A percentile compares a stretch with the other conserved stretches of the same genome.
Conservation (phyloP, 2,329 filamentous ascomycete genomes). For the Xylariaceae sp. region DNA sequence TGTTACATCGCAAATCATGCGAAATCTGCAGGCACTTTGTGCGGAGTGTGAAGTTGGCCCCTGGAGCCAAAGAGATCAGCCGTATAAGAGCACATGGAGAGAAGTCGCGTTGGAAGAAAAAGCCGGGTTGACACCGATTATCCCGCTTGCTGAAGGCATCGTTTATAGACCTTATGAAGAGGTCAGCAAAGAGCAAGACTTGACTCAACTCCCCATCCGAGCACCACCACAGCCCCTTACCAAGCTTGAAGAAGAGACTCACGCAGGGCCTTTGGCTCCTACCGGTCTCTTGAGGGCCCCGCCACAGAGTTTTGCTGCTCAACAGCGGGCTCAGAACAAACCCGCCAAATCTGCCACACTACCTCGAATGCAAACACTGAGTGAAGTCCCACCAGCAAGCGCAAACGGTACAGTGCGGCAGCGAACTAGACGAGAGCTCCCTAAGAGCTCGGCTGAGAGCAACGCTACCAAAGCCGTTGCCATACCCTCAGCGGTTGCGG, state of each 20-base stretch:
- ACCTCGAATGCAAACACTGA: slow-evolving; percentile 30
- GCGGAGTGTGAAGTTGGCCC: slow-evolving; percentile 56
- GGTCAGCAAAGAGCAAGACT: slow-evolving; percentile 51
- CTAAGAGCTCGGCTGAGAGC: slow-evolving; percentile 24
- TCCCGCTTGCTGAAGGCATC: slow-evolving; percentile 57
- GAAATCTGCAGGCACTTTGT: slow-evolving; percentile 55
- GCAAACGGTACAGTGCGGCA: slow-evolving; percentile 28
- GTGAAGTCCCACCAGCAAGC: slow-evolving; percentile 29
- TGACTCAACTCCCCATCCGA: slow-evolving; percentile 30
- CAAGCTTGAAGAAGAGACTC: slow-evolving; percentile 34
- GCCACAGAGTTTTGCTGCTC: slow-evolving; percentile 63
- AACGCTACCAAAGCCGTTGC: slow-evolving; percentile 19
- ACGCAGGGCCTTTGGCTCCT: slow-evolving; percentile 32
- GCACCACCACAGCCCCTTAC: slow-evolving; percentile 30
- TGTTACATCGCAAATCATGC: slow-evolving; percentile 44
- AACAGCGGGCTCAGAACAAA: slow-evolving; percentile 56
- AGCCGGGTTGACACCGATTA: slow-evolving; percentile 58
- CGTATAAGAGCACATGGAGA: slow-evolving; percentile 57
- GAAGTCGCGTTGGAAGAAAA: slow-evolving; percentile 67
- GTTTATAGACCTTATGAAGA: slow-evolving; percentile 64
- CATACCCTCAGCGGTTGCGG: slow-evolving; percentile 10
- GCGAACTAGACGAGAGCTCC: slow-evolving; percentile 26
- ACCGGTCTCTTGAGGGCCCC: slow-evolving; percentile 48
- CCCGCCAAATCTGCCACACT: slow-evolving; percentile 31
- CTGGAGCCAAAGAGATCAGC: slow-evolving; percentile 43